Evolutionary conservation across 805 yeast genomes (phyloP).

Genomic region (Candida qinlingensis): DNA sequence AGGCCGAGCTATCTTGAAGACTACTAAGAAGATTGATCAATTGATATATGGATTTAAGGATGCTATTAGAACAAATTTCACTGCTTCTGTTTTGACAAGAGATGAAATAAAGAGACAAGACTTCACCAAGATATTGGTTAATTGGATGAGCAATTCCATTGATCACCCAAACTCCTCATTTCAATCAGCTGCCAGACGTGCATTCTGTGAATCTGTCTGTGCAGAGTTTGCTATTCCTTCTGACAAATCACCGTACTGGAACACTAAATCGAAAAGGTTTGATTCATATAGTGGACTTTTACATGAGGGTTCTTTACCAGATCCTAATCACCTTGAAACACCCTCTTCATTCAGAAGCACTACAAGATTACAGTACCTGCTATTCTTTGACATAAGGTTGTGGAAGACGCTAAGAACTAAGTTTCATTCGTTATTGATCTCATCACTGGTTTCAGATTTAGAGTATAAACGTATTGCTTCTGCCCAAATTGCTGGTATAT

Average conservation of each 20-base stretch:
- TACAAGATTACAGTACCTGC: slow-evolving; percentile 41
- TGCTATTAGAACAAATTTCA: slow-evolving; percentile 45
- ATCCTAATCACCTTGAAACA: neutral
- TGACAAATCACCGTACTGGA: slow-evolving; percentile 21
- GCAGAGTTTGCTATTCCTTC: slow-evolving; percentile 17
- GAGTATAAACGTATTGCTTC: slow-evolving; percentile 43
- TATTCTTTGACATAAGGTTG: slow-evolving; percentile 55
- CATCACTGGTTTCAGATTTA: slow-evolving; percentile 49
- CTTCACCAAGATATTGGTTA: slow-evolving; percentile 38
- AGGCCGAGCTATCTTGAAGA: slow-evolving; percentile 46
- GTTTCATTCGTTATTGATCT: slow-evolving; percentile 45
- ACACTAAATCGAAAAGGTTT: slow-evolving; percentile 5
- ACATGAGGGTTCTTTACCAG: slow-evolving; percentile 12
- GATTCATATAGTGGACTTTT: slow-evolving; percentile 15
- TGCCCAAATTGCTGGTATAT: slow-evolving; percentile 48
- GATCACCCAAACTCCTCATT: slow-evolving; percentile 33
- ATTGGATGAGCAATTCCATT: slow-evolving; percentile 45
- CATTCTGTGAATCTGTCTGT: slow-evolving; percentile 41
- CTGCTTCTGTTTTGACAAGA: slow-evolving; percentile 48
- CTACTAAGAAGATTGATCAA: slow-evolving; percentile 24
- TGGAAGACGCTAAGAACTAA: slow-evolving; percentile 45
- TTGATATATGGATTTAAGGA: slow-evolving; percentile 30
- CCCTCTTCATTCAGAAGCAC: too few relatives aligned
- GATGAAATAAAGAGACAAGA: slow-evolving; percentile 47
- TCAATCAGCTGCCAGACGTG: slow-evolving; percentile 34